These are phyloP conservation scores for Penicillium coprophilum DNA, from an alignment of 495 filamentous ascomycete species.

Conservation along the genomic window DNA sequence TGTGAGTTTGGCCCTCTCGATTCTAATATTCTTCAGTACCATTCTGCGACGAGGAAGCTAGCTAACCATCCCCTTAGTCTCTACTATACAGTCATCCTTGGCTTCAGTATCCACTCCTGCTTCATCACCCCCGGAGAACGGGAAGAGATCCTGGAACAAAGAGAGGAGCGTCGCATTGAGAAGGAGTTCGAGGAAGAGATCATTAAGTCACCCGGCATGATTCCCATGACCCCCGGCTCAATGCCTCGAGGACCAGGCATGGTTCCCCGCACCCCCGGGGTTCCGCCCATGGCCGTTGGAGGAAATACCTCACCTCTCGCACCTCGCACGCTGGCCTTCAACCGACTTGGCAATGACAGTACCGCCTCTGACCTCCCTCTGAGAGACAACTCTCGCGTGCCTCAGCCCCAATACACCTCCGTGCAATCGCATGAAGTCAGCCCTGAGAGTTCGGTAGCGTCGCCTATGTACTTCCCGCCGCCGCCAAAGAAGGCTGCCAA, in stretches of 20 bases:
- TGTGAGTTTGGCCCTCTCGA: conserved; percentile 52
- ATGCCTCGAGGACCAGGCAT: conserved; percentile 15
- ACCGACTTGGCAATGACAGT: conserved; percentile 30
- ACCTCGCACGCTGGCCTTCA: conserved; percentile 46
- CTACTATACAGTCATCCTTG: conserved; percentile 56
- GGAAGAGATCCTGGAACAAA: conserved; percentile 31
- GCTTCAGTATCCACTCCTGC: conserved; percentile 60
- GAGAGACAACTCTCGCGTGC: conserved; percentile 31
- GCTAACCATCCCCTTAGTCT: conserved; percentile 37
- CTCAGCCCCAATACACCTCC: conserved; percentile 24
- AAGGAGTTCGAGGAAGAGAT: conserved; percentile 47
- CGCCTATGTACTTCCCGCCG: conserved; percentile 45
- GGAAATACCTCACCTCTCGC: conserved; percentile 37
- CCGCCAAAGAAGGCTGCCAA: conserved; percentile 44
- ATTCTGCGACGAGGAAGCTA: background rate
- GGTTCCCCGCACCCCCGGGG: conserved; percentile 30
- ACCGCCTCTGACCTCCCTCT: conserved; percentile 43
- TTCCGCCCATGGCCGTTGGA: conserved; percentile 25
- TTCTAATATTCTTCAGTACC: background rate
- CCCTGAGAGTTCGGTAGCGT: conserved; percentile 12
- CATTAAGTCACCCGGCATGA: conserved; percentile 45
- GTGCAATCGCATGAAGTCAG: conserved; percentile 26
- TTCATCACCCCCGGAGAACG: conserved; percentile 53
- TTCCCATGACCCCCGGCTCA: conserved; percentile 35
- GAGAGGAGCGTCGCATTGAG: conserved; percentile 42